Conservation (phyloP, 306 rosid genomes). For the Dalbergia oliveri region DNA sequence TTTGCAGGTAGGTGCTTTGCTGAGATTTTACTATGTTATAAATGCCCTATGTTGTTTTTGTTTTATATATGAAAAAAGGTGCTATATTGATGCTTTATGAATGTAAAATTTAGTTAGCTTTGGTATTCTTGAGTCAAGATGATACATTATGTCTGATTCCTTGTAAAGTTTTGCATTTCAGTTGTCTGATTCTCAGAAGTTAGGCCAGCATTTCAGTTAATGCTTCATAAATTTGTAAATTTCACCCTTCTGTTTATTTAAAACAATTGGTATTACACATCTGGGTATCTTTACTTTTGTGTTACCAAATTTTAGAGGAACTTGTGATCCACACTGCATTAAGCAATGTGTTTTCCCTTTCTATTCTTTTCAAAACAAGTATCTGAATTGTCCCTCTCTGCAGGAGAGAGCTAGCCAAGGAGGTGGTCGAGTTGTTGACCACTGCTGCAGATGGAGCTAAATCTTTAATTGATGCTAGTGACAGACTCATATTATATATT, state of each 20-base stretch:
- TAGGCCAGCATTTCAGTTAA: constrained; percentile 31
- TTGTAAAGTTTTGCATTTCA: constrained; percentile 26
- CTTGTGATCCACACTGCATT: constrained; percentile 15
- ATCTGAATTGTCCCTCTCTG: constrained; percentile 39
- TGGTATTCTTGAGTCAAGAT: constrained; percentile 29
- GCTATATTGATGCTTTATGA: constrained; percentile 30
- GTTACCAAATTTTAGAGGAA: constrained; percentile 8
- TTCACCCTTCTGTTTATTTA: constrained; percentile 21
- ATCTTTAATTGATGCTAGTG: constrained; percentile 94
- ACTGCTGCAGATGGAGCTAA: constrained; percentile 98
- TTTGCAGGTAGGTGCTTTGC: constrained; percentile 77
- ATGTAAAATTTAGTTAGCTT: constrained; percentile 12
- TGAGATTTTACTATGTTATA: constrained; percentile 27
- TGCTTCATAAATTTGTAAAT: constrained; percentile 28
- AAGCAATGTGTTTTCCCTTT: constrained; percentile 29
- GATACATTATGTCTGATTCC: not conserved
- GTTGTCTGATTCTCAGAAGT: constrained; percentile 23
- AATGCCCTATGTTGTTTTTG: constrained; percentile 25
- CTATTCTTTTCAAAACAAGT: constrained; percentile 11
- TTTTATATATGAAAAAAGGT: not conserved
- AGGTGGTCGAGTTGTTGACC: constrained; percentile 89
- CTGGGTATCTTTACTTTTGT: constrained; percentile 35
- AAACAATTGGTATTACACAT: constrained; percentile 23
- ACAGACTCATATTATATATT: constrained; percentile 80
- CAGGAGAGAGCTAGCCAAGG: constrained; percentile 96